phyloP scores from a whole-genome alignment of 805 yeast species.

The Metschnikowia bowlesiae region DNA sequence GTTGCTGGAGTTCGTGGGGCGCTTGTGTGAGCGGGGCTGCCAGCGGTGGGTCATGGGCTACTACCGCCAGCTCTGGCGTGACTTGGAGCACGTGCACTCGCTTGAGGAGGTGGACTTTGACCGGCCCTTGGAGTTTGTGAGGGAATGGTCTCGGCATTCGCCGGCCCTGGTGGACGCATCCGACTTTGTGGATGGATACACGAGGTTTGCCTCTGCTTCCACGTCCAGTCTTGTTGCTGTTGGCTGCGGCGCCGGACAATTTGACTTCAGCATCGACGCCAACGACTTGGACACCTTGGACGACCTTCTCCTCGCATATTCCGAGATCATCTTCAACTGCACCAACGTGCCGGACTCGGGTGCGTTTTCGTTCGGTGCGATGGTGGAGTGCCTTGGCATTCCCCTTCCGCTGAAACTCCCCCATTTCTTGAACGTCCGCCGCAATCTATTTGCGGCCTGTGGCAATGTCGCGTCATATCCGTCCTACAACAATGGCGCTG shows the following conservation, averaged over 20 bases:
- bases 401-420: background rate
- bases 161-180: constrained; percentile 4
- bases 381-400: background rate
- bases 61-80: constrained; percentile 2
- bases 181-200: background rate
- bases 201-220: background rate
- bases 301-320: constrained; percentile 3
- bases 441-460: constrained; percentile 30
- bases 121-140: constrained; percentile 9
- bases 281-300: background rate
- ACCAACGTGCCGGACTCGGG: constrained; percentile 19
- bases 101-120: background rate
- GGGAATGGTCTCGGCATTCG: constrained; percentile 3
- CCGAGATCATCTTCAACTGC: constrained; percentile 15
- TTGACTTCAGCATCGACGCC: background rate
- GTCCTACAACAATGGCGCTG: constrained; percentile 21
- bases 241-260: background rate
- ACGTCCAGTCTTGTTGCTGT: background rate
- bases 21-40: background rate
- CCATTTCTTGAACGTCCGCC: constrained; percentile 14
- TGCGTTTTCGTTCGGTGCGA: background rate
- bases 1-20: constrained; percentile 15
- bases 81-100: background rate
- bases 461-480: constrained; percentile 34
- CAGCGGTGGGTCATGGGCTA: constrained; percentile 7